phyloP scores from a whole-genome alignment of 805 yeast species.

The Schwanniomyces sp. region DNA sequence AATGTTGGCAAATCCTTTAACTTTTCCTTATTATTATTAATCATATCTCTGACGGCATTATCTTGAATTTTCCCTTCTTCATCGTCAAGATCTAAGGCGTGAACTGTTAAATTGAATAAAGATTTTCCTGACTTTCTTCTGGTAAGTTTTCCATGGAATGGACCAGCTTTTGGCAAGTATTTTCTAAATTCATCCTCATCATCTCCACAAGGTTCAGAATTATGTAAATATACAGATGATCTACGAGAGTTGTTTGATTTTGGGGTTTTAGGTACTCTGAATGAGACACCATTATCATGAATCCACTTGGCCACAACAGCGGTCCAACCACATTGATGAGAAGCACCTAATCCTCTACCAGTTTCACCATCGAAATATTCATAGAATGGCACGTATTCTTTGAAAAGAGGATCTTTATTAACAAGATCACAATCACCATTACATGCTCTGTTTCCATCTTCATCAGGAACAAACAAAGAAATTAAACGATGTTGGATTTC shows the following conservation, averaged over 20 bases:
- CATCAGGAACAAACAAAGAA: conserved; percentile 69
- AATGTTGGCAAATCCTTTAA: conserved; percentile 17
- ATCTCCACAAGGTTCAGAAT: conserved; percentile 14
- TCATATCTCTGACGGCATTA: conserved; percentile 15
- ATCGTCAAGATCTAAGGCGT: conserved; percentile 64
- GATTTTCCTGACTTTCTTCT: conserved; percentile 79
- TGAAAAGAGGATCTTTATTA: conserved; percentile 66
- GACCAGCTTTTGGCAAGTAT: conserved; percentile 46
- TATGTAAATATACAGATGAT: conserved; percentile 23
- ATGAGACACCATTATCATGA: conserved; percentile 80
- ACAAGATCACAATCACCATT: conserved; percentile 62
- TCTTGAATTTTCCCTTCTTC: conserved; percentile 45
- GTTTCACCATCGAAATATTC: conserved; percentile 94
- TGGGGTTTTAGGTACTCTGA: conserved; percentile 51
- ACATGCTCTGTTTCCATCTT: conserved; percentile 68
- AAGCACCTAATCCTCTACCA: conserved; percentile 90
- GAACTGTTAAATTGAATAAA: conserved; percentile 63
- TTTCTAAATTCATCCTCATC: conserved; percentile 35
- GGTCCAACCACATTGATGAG: conserved; percentile 97
- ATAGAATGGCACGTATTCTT: conserved; percentile 73
- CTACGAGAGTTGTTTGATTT: conserved; percentile 28
- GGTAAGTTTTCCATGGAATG: conserved; percentile 52
- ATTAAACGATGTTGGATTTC: conserved; percentile 85
- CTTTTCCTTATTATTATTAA: conserved; percentile 12
- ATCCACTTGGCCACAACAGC: conserved; percentile 89